A percentile compares a stretch with the other conserved stretches of the same genome.
Evolutionary conservation across 1,284 basidiomycete genomes (phyloP).

Genomic region (Cryptococcus floricola): DNA sequence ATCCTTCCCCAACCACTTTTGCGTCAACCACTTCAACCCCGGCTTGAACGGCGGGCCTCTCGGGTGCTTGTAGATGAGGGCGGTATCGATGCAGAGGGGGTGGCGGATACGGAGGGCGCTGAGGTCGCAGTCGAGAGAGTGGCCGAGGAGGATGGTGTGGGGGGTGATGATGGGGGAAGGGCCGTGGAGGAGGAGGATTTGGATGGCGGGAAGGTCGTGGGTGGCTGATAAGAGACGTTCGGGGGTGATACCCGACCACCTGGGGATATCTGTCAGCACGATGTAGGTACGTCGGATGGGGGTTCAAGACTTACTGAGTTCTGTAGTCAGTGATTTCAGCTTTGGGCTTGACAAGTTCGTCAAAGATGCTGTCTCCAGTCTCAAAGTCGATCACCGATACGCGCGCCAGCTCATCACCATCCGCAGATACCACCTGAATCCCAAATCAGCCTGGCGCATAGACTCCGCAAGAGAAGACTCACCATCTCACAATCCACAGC

Average conservation of each 20-base stretch:
- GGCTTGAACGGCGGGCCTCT: constrained; percentile 85
- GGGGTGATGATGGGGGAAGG: constrained; percentile 53
- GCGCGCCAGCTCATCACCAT: constrained; percentile 79
- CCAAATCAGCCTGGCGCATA: neutral
- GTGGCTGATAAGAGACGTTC: constrained; percentile 64
- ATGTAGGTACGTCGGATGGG: neutral
- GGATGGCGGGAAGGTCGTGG: constrained; percentile 71
- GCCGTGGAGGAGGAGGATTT: constrained; percentile 61
- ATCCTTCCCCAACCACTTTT: constrained; percentile 79
- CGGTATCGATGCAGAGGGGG: constrained; percentile 82
- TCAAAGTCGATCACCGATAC: constrained; percentile 75
- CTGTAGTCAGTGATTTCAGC: constrained; percentile 81
- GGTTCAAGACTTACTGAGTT: constrained; percentile 59
- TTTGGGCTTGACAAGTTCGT: constrained; percentile 77
- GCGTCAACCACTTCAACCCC: constrained; percentile 84
- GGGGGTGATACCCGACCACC: constrained; percentile 86
- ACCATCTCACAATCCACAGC: constrained; percentile 93
- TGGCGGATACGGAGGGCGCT: constrained; percentile 77
- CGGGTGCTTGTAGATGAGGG: constrained; percentile 80
- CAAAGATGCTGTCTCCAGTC: constrained; percentile 68
- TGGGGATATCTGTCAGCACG: constrained; percentile 35
- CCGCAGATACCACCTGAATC: constrained; percentile 56
- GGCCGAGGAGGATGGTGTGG: constrained; percentile 82
- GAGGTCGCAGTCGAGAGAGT: constrained; percentile 87
- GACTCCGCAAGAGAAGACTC: constrained; percentile 20